Evolutionary conservation across 1,284 basidiomycete species (phyloP), one percentile per base, ranked within the genome.

Genomic region (Sparassis latifolia): DNA sequence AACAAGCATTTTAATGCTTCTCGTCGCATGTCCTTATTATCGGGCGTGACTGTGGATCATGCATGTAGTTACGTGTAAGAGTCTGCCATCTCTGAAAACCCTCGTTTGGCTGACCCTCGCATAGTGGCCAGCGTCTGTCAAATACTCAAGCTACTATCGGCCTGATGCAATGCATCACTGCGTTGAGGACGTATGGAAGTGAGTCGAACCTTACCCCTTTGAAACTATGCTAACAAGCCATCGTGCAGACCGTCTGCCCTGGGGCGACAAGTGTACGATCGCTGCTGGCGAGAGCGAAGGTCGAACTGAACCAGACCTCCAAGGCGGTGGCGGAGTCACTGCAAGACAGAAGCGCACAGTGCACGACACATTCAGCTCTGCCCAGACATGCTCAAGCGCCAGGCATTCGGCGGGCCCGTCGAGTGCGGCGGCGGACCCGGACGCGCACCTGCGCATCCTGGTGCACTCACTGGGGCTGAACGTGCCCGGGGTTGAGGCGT

Each of bases 141-240:
- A 83, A 85, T 59, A 71, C 83, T 2, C 83, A 87, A 62, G 84
- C 84, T 5, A 78, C 78, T 27, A 62, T 84, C 41, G 82, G 84
- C 45, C 72, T 92, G 30, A 74, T 78, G 44, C 82, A 87, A 59
- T 82, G 80, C 57, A 78, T 91, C 67, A 63, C 71, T 44, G 83
- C 81, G 29, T 69, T 91, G 47, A 20, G 81, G 82, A 59, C 80
- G 81, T 46, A 83, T 92, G 79, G 80, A 82, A 69, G 86, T 89
- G 57, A 45, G 74, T 31, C 12, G 20, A 20, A 20, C 44, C 38
- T 48, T 12, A 12, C 35, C 12, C 31, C 31, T 43, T 20, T 48
- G 10, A 33, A 7, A 37, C 33, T 33, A 7, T 49, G 38, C 10
- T 49, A 62, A 39, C 77, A 74, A 64, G 70, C 47, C 71, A 75